Conservation (phyloP, 768 basidiomycete species). For the Mycena epipterygia region DNA sequence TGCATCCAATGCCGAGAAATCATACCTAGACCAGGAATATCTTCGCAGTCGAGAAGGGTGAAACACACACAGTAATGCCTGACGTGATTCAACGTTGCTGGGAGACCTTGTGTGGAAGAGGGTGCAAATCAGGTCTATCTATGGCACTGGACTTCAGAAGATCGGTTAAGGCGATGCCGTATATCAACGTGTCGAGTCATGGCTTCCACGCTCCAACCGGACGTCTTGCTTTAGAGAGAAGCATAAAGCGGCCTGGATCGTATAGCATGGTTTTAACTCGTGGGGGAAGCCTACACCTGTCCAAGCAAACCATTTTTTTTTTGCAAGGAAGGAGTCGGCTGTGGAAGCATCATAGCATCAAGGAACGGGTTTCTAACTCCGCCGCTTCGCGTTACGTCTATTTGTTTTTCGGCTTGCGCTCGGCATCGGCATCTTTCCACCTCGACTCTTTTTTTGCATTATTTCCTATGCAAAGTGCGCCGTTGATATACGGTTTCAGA, state of each 20-base stretch:
- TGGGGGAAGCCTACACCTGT: too few relatives aligned
- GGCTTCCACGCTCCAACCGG: constrained; percentile 17
- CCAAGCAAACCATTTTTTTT: too few relatives aligned
- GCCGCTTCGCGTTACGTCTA: not conserved
- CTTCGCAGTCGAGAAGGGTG: not conserved
- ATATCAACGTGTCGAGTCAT: not conserved
- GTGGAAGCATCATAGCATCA: constrained; percentile 1
- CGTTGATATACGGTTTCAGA: too few relatives aligned
- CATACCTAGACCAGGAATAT: too few relatives aligned
- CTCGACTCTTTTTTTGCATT: too few relatives aligned
- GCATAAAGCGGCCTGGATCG: too few relatives aligned
- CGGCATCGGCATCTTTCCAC: too few relatives aligned
- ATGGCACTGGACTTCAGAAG: not conserved
- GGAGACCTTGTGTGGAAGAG: not conserved
- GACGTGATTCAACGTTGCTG: too few relatives aligned
- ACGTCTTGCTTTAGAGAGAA: too few relatives aligned
- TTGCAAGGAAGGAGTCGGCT: not conserved
- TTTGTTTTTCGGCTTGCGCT: not conserved
- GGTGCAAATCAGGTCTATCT: not conserved
- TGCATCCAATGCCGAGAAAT: too few relatives aligned
- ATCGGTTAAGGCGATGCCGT: constrained; percentile 18
- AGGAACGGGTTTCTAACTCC: not conserved
- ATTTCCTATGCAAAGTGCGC: too few relatives aligned
- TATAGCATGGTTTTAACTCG: too few relatives aligned
- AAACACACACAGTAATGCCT: not conserved